Base-by-base conservation (phyloP, 2,329 filamentous ascomycete genomes). In the Juglanconis oblonga region DNA sequence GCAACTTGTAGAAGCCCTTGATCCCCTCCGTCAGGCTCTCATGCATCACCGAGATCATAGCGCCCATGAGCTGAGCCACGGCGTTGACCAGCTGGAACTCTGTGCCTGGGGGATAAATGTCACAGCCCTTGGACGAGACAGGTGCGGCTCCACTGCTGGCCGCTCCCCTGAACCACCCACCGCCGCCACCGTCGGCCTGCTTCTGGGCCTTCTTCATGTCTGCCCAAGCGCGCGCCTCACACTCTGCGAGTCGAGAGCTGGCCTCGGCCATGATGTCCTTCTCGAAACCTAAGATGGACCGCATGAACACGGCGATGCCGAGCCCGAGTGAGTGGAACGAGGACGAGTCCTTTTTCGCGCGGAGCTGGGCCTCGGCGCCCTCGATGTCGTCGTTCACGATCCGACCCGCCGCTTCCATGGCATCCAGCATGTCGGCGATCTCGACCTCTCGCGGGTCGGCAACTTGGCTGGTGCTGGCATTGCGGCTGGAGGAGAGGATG, bases 331-430 rank as follows among this genome's bases (percentile, higher is more conserved):
- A 79, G 74, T 99, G 95, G 71, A 96, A 98, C n/a, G 91, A 85
- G 5, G 93, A 97, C 66, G 84, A 82, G 49, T 90, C 88, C 66
- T 88, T 83, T 54, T 83, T 82, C 40, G 97, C 80, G 47, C 86
- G 85, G 33, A 99, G 82, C 49, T 86, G 85, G 62, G 80, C 80
- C 75, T 96, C 91, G 5, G 95, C 95, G 44, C 85, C 87, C 40
- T 92, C 90, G 62, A 98, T 88, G 75, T 98, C 92, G 75, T 97
- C 92, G 70, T 95, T 89, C 81, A 97, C 89, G 67, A 97, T 91
- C 59, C 90, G 78, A 8, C 83, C 81, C 4, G 88, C 86, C 44
- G 90, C 89, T 72, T 70, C 72, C 77, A 88, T 82, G 64, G 85
- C 87, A 66, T 84, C 80, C 65, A 81, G 75, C 65, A 90, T 80